These are phyloP conservation scores for Saitozyma podzolica DNA, from an alignment of 768 basidiomycete species.

Conservation along the genomic window DNA sequence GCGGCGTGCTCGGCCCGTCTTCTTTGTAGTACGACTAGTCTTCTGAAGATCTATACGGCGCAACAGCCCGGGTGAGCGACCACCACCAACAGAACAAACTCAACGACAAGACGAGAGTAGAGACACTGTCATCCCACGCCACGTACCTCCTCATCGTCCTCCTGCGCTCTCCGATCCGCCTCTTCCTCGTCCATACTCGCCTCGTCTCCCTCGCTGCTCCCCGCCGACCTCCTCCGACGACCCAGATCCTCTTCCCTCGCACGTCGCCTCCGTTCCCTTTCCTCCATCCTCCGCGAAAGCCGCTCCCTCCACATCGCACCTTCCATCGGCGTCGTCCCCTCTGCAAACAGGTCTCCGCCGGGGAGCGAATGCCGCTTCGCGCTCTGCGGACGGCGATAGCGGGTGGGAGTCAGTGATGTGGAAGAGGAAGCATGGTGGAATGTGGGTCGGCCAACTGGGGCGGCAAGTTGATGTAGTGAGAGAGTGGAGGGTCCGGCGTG, in stretches of 20 bases:
- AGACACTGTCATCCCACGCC: neutral
- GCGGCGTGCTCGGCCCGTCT: slow-evolving; percentile 23
- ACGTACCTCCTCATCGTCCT: slow-evolving; percentile 47
- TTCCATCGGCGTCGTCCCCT: slow-evolving; percentile 37
- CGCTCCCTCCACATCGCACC: slow-evolving; percentile 36
- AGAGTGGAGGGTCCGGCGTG: slow-evolving; percentile 1
- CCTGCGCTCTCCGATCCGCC: slow-evolving; percentile 35
- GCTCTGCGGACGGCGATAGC: slow-evolving; percentile 8
- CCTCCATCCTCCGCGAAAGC: slow-evolving; percentile 30
- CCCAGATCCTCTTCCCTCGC: slow-evolving; percentile 25
- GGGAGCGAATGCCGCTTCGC: slow-evolving; percentile 1
- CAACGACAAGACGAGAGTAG: too few relatives aligned
- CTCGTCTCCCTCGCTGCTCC: slow-evolving; percentile 1
- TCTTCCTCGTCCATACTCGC: slow-evolving; percentile 33
- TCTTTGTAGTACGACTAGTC: slow-evolving; percentile 35
- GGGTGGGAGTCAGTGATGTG: slow-evolving; percentile 3
- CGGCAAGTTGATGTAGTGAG: neutral
- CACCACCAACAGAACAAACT: neutral
- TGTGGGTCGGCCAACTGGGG: neutral
- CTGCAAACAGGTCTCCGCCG: slow-evolving; percentile 11
- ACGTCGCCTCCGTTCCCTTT: slow-evolving; percentile 27
- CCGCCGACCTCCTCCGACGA: slow-evolving; percentile 11
- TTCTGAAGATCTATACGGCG: slow-evolving; percentile 35
- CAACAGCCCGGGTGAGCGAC: neutral
- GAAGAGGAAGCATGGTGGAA: neutral